These are phyloP conservation scores for Pichia terricola DNA, from an alignment of 1,139 yeast genomes.

Conservation along the genomic window DNA sequence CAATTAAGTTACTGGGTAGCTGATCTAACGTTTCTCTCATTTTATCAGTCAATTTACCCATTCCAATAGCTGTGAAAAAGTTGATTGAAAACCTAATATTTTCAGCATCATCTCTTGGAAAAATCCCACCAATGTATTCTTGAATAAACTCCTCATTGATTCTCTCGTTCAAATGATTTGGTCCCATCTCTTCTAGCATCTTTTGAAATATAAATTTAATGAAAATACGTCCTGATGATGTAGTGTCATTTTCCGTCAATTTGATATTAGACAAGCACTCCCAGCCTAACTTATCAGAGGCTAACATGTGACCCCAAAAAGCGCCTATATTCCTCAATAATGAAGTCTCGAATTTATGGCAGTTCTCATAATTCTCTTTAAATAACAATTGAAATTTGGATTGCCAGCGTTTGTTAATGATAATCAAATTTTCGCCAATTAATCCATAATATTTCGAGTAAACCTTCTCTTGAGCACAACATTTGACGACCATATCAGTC, in stretches of 20 bases:
- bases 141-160: conserved; percentile 43
- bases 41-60: conserved; percentile 73
- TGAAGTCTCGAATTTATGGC: conserved; percentile 63
- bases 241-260: conserved; percentile 65
- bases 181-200: conserved; percentile 70
- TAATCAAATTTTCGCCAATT: conserved; percentile 59
- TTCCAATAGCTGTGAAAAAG: conserved; percentile 85
- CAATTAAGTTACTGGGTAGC: conserved; percentile 24
- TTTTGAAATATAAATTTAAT: conserved; percentile 76
- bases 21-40: conserved; percentile 54
- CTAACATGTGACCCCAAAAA: conserved; percentile 78
- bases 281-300: conserved; percentile 65
- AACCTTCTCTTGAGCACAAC: conserved; percentile 82
- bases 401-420: conserved; percentile 46
- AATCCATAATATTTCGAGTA: conserved; percentile 82
- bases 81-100: conserved; percentile 73
- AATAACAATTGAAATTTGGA: conserved; percentile 45
- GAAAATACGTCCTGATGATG: conserved; percentile 73
- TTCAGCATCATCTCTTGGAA: conserved; percentile 38
- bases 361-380: conserved; percentile 42
- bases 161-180: conserved; percentile 37
- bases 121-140: conserved; percentile 40
- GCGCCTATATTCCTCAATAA: conserved; percentile 74
- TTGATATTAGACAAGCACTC: conserved; percentile 40
- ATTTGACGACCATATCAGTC: conserved; percentile 68